Conservation (phyloP, 345 rosid species). For the Ailanthus altissimus region DNA sequence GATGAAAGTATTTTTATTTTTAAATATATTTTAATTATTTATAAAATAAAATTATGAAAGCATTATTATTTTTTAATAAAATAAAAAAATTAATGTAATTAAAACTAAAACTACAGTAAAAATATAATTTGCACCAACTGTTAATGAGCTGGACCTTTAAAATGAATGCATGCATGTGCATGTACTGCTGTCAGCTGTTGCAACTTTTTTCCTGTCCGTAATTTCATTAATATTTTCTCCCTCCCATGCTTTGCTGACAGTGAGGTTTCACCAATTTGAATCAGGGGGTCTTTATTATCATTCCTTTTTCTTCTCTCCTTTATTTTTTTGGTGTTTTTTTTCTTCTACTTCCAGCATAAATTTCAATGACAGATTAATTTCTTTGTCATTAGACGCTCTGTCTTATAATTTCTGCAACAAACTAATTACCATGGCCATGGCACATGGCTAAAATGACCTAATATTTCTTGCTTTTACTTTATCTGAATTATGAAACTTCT, state of each 20-base stretch:
- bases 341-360: background rate
- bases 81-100: too few relatives aligned
- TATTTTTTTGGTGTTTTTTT: background rate
- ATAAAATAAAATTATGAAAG: too few relatives aligned
- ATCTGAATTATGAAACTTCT: background rate
- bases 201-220: background rate
- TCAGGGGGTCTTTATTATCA: background rate
- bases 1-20: too few relatives aligned
- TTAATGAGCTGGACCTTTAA: background rate
- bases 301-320: background rate
- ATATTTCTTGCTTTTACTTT: background rate
- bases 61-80: too few relatives aligned
- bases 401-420: background rate
- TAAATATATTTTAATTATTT: too few relatives aligned
- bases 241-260: conserved; percentile 8
- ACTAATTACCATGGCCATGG: too few relatives aligned
- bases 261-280: background rate
- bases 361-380: too few relatives aligned
- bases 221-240: conserved; percentile 3
- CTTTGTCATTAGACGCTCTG: background rate
- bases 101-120: too few relatives aligned
- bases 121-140: too few relatives aligned
- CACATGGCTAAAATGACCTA: too few relatives aligned
- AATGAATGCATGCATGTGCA: conserved; percentile 9
- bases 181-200: too few relatives aligned